Percentiles rank a stretch among this genome's conserved stretches.
Conservation (phyloP, 108 stramenopile species). For the Epipyxis sp. region DNA sequence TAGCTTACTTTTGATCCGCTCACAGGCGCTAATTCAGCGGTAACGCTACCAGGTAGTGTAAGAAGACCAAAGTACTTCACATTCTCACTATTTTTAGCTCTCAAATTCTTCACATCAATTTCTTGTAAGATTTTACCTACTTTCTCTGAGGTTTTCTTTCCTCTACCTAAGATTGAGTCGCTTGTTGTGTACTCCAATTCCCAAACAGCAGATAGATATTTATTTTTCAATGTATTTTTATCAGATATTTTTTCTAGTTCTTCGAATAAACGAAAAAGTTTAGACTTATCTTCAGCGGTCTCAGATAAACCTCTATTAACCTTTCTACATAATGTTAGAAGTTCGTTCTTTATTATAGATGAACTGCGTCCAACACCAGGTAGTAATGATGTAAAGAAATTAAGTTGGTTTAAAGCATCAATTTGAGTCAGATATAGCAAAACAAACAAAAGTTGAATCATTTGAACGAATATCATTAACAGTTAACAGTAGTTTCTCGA, state of each 20-base stretch:
- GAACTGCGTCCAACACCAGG: too few species aligned
- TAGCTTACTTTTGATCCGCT: too few species aligned
- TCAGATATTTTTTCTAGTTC: background rate
- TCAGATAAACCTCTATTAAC: background rate
- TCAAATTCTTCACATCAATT: background rate
- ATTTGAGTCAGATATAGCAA: too few species aligned
- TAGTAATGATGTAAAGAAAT: too few species aligned
- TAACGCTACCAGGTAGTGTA: background rate
- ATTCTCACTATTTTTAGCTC: background rate
- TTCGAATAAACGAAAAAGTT: background rate
- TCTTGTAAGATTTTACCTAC: background rate
- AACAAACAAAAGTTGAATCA: too few species aligned
- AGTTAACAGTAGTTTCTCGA: too few species aligned
- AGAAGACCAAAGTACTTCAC: background rate
- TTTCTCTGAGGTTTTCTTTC: background rate
- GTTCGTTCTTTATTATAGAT: background rate
- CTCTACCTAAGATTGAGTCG: background rate
- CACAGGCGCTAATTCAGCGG: too few species aligned
- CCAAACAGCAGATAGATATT: background rate
- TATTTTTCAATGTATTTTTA: background rate
- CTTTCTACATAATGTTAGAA: background rate
- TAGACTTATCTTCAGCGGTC: background rate
- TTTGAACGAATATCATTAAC: too few species aligned
- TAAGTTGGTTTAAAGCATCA: too few species aligned
- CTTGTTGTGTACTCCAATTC: background rate